A percentile compares a stretch with the other conserved stretches of the same genome.
phyloP scores from a whole-genome alignment of 2,329 filamentous ascomycete species.

The Phialophora chinensis region DNA sequence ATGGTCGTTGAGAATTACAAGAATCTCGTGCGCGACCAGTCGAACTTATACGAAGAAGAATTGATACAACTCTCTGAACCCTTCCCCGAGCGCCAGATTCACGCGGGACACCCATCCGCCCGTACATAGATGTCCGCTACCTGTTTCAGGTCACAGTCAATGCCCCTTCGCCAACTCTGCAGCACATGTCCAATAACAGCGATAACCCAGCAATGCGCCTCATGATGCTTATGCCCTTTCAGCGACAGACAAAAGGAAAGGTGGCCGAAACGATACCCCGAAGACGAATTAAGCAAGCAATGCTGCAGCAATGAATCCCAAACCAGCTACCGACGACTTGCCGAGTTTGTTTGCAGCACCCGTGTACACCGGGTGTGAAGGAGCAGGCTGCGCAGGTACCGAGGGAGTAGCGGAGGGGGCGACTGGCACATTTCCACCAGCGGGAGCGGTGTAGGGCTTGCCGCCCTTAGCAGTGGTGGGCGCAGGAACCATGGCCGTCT shows the following conservation, averaged over 20 bases:
- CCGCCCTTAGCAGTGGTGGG: conserved; percentile 22
- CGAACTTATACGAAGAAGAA: conserved; percentile 24
- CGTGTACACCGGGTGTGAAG: conserved; percentile 22
- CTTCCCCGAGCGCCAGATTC: not conserved
- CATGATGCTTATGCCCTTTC: conserved; percentile 6
- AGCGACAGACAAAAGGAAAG: conserved; percentile 9
- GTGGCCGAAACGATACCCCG: not conserved
- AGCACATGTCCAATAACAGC: not conserved
- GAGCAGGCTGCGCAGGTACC: conserved; percentile 19
- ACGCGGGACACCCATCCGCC: conserved; percentile 5
- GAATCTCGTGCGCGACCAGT: conserved; percentile 19
- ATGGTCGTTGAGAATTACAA: conserved; percentile 9
- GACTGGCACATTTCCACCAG: conserved; percentile 28
- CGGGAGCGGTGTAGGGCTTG: conserved; percentile 28
- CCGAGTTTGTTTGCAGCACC: conserved; percentile 29
- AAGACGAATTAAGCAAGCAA: conserved; percentile 21
- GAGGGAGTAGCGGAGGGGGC: conserved; percentile 3
- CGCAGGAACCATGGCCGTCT: conserved; percentile 31
- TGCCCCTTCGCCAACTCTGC: not conserved
- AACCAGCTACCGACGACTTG: conserved; percentile 24
- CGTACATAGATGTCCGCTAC: conserved; percentile 6
- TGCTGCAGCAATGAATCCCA: conserved; percentile 26
- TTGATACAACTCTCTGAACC: conserved; percentile 13
- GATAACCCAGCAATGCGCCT: not conserved
- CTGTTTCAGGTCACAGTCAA: conserved; percentile 3